Percentiles rank a stretch among this genome's conserved stretches.
phyloP scores from a whole-genome alignment of 495 filamentous ascomycete species.

The Cenococcum geophilum region DNA sequence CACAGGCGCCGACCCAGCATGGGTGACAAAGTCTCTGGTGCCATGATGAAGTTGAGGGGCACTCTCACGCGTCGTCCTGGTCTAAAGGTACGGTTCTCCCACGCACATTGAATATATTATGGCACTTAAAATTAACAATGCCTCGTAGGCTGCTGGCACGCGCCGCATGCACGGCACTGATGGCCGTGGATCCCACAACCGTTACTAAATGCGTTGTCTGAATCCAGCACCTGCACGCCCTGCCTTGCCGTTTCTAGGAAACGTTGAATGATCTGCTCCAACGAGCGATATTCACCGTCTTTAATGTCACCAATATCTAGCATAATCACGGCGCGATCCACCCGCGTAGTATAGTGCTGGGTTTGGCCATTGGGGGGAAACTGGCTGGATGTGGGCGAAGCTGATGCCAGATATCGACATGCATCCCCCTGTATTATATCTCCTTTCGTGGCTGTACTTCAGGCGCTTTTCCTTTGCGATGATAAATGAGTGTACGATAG shows the following conservation, averaged over 20 bases:
- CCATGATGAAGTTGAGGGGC: conserved; percentile 60
- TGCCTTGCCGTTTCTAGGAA: neutral
- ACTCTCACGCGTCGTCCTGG: conserved; percentile 56
- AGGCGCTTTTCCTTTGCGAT: too few relatives aligned
- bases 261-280: too few relatives aligned
- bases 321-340: too few relatives aligned
- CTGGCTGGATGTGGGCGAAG: too few relatives aligned
- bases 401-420: too few relatives aligned
- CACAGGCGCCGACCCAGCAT: conserved; percentile 54
- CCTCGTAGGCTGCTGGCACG: conserved; percentile 59
- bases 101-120: neutral
- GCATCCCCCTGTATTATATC: too few relatives aligned
- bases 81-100: conserved; percentile 48
- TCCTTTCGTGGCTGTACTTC: too few relatives aligned
- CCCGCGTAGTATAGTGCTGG: too few relatives aligned
- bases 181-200: conserved; percentile 44
- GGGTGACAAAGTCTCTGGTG: conserved; percentile 65
- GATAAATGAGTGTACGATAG: too few relatives aligned
- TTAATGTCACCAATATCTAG: too few relatives aligned
- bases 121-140: conserved; percentile 8
- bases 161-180: conserved; percentile 67
- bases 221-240: neutral
- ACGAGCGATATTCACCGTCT: too few relatives aligned
- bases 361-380: too few relatives aligned
- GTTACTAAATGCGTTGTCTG: neutral